These are phyloP conservation scores for Metschnikowia shivogae DNA, from an alignment of 805 yeast genomes.

Conservation along the genomic window DNA sequence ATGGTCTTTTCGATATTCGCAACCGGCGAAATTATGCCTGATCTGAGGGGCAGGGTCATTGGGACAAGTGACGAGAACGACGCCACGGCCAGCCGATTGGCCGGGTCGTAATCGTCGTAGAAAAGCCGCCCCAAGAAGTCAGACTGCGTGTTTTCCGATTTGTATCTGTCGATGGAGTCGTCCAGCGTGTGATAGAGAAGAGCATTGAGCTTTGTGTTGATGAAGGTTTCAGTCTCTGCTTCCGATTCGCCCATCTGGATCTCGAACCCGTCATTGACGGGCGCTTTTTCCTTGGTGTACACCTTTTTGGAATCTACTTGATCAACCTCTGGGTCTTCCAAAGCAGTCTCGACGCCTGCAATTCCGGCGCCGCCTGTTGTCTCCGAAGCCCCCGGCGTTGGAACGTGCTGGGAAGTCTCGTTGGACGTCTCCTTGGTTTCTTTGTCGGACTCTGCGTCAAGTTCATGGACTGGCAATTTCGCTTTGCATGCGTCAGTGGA, in stretches of 20 bases:
- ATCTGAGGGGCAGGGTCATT: background rate
- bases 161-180: constrained; percentile 37
- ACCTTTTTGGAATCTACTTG: constrained; percentile 10
- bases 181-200: constrained; percentile 35
- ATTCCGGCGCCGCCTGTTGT: background rate
- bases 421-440: no score
- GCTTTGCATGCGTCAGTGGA: no score
- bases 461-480: background rate
- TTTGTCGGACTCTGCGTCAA: background rate
- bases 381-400: background rate
- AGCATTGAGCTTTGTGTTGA: constrained; percentile 38
- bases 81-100: constrained; percentile 16
- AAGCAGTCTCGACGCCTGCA: background rate
- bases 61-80: constrained; percentile 15
- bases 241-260: constrained; percentile 1
- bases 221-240: constrained; percentile 27
- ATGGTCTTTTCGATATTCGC: constrained; percentile 9
- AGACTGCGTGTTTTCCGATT: constrained; percentile 33
- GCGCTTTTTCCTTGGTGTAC: constrained; percentile 17
- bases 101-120: constrained; percentile 41
- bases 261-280: background rate
- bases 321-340: background rate
- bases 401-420: background rate
- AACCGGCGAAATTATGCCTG: constrained; percentile 9
- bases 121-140: constrained; percentile 41